A percentile compares a stretch with the other conserved stretches of the same genome.
Conservation (phyloP, 2,329 filamentous ascomycete genomes). For the Verticillium zaregamsianum region DNA sequence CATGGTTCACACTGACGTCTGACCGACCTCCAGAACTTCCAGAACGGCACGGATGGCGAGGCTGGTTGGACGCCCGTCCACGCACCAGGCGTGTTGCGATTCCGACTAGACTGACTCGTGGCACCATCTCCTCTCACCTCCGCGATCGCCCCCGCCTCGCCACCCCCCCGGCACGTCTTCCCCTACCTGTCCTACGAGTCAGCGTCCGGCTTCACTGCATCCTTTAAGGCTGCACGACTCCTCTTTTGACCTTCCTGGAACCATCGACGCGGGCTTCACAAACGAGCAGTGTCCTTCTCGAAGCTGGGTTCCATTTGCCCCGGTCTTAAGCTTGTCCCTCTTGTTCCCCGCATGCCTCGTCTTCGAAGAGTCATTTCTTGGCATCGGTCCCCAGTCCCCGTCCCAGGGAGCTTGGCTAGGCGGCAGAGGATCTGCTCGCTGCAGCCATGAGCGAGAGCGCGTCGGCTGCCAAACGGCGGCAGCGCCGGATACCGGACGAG, state of each 20-base stretch:
- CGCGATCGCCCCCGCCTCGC: no score
- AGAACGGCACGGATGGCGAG: background rate
- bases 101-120: background rate
- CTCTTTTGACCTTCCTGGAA: background rate
- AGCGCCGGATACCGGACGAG: constrained; percentile 28
- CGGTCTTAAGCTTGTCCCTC: background rate
- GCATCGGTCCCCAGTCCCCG: background rate
- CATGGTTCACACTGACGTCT: background rate
- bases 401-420: background rate
- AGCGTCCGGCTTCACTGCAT: no score
- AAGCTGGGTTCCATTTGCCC: background rate
- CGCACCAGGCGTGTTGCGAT: background rate
- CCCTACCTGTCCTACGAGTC: no score
- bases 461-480: constrained; percentile 20
- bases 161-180: no score
- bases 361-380: background rate
- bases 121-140: no score
- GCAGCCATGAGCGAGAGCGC: background rate
- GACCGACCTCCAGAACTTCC: background rate
- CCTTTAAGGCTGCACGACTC: no score
- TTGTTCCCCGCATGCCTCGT: background rate
- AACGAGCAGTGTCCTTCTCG: background rate
- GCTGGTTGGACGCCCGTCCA: background rate
- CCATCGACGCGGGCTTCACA: background rate
- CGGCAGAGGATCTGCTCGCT: background rate